Conservation (phyloP, 2,329 filamentous ascomycete species). For the Chaetomiaceae sp. region DNA sequence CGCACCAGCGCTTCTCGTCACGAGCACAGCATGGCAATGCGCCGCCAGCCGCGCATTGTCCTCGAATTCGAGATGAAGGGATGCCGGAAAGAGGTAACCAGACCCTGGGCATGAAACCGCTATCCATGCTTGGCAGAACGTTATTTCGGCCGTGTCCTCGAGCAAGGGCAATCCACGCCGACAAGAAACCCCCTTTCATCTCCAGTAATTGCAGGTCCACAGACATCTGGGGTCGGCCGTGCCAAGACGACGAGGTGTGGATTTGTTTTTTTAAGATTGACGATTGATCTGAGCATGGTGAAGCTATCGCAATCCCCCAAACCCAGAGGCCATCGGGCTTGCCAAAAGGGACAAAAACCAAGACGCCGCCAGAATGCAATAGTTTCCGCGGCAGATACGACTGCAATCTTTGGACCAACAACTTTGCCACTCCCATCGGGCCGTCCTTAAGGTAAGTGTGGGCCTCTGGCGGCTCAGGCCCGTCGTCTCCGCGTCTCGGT, state of each 20-base stretch:
- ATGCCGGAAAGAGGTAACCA: neutral
- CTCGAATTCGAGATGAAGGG: constrained; percentile 7
- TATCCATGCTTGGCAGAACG: constrained; percentile 17
- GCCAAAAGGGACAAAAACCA: neutral
- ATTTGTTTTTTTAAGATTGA: neutral
- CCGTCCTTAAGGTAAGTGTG: neutral
- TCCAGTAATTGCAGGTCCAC: constrained; percentile 16
- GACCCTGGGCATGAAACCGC: constrained; percentile 8
- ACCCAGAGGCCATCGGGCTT: too few species aligned
- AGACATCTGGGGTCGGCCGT: constrained; percentile 14
- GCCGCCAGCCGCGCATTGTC: neutral
- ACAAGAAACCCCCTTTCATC: constrained; percentile 15
- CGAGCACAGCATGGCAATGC: neutral
- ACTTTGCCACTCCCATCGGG: constrained; percentile 3
- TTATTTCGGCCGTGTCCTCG: constrained; percentile 18
- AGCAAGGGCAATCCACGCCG: constrained; percentile 11
- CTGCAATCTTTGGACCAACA: neutral
- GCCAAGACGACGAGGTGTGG: neutral
- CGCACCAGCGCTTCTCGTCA: neutral
- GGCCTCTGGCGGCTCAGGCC: neutral
- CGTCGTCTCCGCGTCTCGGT: neutral
- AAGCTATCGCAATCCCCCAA: neutral
- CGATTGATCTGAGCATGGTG: neutral
- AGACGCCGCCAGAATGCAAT: neutral
- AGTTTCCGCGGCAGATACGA: neutral